Conservation (phyloP, 148 eudicot genomes). For the Linanthus parryae region DNA sequence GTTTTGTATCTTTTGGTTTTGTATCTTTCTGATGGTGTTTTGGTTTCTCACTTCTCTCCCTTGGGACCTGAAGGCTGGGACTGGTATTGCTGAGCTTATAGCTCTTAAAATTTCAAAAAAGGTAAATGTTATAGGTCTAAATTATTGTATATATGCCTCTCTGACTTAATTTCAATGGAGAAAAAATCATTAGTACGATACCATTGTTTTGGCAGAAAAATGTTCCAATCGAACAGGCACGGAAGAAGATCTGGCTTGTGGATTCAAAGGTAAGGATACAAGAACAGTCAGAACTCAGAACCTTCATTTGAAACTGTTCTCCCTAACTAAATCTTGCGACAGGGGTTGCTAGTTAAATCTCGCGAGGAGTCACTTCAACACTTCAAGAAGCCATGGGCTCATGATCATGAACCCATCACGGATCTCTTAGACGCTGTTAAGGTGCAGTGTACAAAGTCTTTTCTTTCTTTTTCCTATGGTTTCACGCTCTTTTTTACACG, state of each 20-base stretch:
- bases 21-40: no score
- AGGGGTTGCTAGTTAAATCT: slow-evolving; percentile 77
- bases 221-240: slow-evolving; percentile 56
- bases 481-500: background rate
- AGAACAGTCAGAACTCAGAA: no score
- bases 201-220: slow-evolving; percentile 35
- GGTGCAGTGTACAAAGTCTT: slow-evolving; percentile 38
- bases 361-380: slow-evolving; percentile 78
- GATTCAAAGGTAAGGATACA: slow-evolving; percentile 94
- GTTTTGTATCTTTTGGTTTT: no score
- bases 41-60: slow-evolving; percentile 12
- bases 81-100: slow-evolving; percentile 92
- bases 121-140: no score
- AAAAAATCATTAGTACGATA: slow-evolving; percentile 34
- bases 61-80: slow-evolving; percentile 69
- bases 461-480: no score
- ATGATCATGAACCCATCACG: slow-evolving; percentile 64
- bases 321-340: background rate
- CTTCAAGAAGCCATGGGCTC: slow-evolving; percentile 89
- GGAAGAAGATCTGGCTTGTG: slow-evolving; percentile 94
- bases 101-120: slow-evolving; percentile 77
- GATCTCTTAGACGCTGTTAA: slow-evolving; percentile 65
- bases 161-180: slow-evolving; percentile 22
- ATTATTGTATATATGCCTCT: background rate
- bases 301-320: background rate